Evolutionary conservation across 352 stramenopile species (phyloP).

Genomic region (Pseudoperonospora humuli): DNA sequence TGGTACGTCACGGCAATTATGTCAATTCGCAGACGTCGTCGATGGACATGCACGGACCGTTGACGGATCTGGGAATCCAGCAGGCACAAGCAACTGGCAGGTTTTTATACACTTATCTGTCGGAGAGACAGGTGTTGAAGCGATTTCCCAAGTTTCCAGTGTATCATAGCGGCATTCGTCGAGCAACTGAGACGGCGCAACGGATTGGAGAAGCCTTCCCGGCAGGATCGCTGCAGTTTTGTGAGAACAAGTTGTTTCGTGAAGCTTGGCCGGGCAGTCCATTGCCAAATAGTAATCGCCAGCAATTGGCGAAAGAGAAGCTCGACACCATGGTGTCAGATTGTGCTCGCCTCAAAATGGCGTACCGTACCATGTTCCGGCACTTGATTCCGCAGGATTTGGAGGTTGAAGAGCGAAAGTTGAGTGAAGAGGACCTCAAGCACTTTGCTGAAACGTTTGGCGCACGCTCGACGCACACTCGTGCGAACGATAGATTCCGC

Average conservation of each 20-base stretch:
- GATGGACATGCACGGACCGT: slow-evolving; percentile 41
- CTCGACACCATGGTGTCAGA: slow-evolving; percentile 71
- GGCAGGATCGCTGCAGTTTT: slow-evolving; percentile 22
- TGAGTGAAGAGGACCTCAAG: slow-evolving; percentile 48
- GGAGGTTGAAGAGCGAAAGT: slow-evolving; percentile 32
- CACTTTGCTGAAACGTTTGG: slow-evolving; percentile 42
- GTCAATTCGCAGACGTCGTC: slow-evolving; percentile 36
- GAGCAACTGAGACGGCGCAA: slow-evolving; percentile 44
- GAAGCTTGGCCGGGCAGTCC: slow-evolving; percentile 63
- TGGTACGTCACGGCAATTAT: slow-evolving; percentile 67
- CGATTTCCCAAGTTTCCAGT: slow-evolving; percentile 49
- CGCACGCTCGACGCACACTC: slow-evolving; percentile 27
- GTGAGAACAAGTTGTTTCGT: slow-evolving; percentile 62
- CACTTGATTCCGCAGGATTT: slow-evolving; percentile 59
- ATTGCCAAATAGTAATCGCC: slow-evolving; percentile 51
- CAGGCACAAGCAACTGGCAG: slow-evolving; percentile 40
- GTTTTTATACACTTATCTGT: slow-evolving; percentile 46
- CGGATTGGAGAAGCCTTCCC: slow-evolving; percentile 38
- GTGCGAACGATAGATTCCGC: slow-evolving; percentile 41
- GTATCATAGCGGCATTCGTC: slow-evolving; percentile 51
- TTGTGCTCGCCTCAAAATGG: slow-evolving; percentile 49
- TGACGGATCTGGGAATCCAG: slow-evolving; percentile 45
- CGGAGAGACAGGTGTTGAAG: slow-evolving; percentile 39
- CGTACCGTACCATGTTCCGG: slow-evolving; percentile 60
- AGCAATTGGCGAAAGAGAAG: slow-evolving; percentile 57